Percentiles rank a stretch among this genome's conserved stretches.
Evolutionary conservation across 768 basidiomycete genomes (phyloP).

Genomic region (Boletus sp.): DNA sequence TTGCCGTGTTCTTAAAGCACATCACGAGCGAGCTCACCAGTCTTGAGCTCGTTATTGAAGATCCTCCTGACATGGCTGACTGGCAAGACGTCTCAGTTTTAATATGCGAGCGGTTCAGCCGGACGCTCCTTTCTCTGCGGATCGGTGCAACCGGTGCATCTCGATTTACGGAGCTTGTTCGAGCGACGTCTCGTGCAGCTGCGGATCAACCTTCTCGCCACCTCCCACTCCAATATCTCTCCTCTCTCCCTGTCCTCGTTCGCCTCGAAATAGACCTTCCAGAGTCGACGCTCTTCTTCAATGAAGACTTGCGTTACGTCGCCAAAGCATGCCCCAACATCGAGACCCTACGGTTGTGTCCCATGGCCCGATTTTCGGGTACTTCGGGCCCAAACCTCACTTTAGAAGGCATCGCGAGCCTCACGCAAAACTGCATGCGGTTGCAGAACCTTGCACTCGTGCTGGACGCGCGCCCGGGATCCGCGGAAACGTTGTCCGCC

Average conservation of each 20-base stretch:
- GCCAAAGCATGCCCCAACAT: slow-evolving; percentile 64
- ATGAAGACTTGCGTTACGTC: slow-evolving; percentile 55
- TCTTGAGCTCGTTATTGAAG: slow-evolving; percentile 75
- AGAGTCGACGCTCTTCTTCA: slow-evolving; percentile 65
- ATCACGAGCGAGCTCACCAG: slow-evolving; percentile 60
- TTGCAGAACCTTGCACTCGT: slow-evolving; percentile 66
- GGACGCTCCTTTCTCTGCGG: slow-evolving; percentile 56
- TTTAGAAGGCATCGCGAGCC: slow-evolving; percentile 57
- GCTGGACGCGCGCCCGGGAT: slow-evolving; percentile 52
- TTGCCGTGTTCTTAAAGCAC: slow-evolving; percentile 69
- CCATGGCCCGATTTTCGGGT: slow-evolving; percentile 61
- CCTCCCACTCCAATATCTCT: slow-evolving; percentile 59
- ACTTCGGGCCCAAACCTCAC: slow-evolving; percentile 53
- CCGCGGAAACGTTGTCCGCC: slow-evolving; percentile 43
- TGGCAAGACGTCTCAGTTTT: slow-evolving; percentile 70
- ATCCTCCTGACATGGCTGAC: slow-evolving; percentile 69
- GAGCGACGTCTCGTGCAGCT: slow-evolving; percentile 62
- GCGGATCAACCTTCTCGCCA: slow-evolving; percentile 54
- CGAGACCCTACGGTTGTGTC: slow-evolving; percentile 65
- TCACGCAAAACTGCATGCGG: slow-evolving; percentile 55
- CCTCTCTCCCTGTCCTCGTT: slow-evolving; percentile 48
- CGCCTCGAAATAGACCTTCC: slow-evolving; percentile 79
- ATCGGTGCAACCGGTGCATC: slow-evolving; percentile 65
- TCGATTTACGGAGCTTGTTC: slow-evolving; percentile 79
- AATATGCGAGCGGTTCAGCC: slow-evolving; percentile 60